Percentiles rank a stretch among this genome's conserved stretches.
phyloP scores from a whole-genome alignment of 2,329 filamentous ascomycete genomes.

The Aaosphaeria arxii region DNA sequence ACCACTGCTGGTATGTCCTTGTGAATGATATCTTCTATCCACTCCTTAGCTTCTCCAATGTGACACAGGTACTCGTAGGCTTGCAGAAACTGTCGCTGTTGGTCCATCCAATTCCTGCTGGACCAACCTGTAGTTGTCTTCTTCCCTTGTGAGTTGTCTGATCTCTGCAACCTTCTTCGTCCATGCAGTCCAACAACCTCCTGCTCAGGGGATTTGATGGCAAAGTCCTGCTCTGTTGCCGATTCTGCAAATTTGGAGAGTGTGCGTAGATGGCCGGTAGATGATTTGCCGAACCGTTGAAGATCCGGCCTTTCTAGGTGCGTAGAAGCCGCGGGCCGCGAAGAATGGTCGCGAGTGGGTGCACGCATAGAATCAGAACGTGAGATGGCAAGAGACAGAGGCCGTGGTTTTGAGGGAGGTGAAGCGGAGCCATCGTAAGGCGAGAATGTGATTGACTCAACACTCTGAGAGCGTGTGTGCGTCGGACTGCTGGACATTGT shows the following conservation, averaged over 20 bases:
- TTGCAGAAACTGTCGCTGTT: conserved; percentile 91
- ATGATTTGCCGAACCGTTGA: conserved; percentile 78
- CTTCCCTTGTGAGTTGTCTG: conserved; percentile 52
- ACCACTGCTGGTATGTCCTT: conserved; percentile 87
- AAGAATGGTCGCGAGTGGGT: conserved; percentile 31
- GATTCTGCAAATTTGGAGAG: conserved; percentile 79
- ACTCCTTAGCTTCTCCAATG: conserved; percentile 97
- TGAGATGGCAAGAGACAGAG: conserved; percentile 39
- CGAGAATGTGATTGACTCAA: conserved; percentile 30
- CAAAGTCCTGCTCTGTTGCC: conserved; percentile 74
- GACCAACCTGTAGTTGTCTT: conserved; percentile 63
- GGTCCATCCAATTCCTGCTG: conserved; percentile 96
- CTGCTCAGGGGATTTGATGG: conserved; percentile 71
- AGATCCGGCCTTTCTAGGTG: conserved; percentile 57
- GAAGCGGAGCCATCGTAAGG: conserved; percentile 49
- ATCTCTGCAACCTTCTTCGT: conserved; percentile 75
- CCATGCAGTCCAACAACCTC: conserved; percentile 88
- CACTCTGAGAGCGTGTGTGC: conserved; percentile 39
- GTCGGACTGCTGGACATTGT: conserved; percentile 11
- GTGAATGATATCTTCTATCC: conserved; percentile 92
- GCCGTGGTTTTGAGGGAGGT: conserved; percentile 43
- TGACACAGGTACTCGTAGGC: conserved; percentile 99
- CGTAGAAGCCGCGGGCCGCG: conserved; percentile 23
- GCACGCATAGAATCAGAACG: conserved; percentile 37
- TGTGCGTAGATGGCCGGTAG: conserved; percentile 84